A percentile compares a stretch with the other conserved stretches of the same genome.
phyloP scores from a whole-genome alignment of 345 rosid species.

The Eucalyptus guilfoylei region DNA sequence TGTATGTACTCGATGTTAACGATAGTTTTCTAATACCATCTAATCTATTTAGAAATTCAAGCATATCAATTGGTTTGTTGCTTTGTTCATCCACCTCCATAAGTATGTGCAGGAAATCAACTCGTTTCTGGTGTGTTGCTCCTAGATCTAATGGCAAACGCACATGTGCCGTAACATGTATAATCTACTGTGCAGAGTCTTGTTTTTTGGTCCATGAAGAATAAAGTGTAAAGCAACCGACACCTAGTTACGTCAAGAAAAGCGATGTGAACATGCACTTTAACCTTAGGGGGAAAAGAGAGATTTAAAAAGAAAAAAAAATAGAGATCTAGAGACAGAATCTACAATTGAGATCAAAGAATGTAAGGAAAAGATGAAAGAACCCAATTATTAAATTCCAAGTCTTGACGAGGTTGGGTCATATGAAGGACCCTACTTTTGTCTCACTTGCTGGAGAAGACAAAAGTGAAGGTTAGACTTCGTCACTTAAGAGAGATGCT shows the following conservation, averaged over 20 bases:
- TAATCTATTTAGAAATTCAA: neutral
- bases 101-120: neutral
- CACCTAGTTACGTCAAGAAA: constrained; percentile 14
- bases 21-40: neutral
- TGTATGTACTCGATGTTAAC: neutral
- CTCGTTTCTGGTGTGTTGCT: neutral
- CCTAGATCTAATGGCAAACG: neutral
- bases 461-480: neutral
- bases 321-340: neutral
- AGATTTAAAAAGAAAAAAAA: neutral
- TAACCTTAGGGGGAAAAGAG: neutral
- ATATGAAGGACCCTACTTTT: neutral
- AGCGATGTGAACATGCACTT: constrained; percentile 1
- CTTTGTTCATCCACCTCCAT: neutral
- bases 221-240: constrained; percentile 40
- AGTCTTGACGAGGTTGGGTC: neutral
- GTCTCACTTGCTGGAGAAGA: neutral
- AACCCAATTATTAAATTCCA: neutral
- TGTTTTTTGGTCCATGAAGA: constrained; percentile 7
- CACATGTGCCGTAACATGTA: neutral
- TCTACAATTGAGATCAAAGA: neutral
- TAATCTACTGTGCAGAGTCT: neutral
- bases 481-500: neutral
- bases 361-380: neutral
- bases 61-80: neutral